Evolutionary conservation across 306 rosid genomes (phyloP).

Genomic region (Acacia melanoxylon): DNA sequence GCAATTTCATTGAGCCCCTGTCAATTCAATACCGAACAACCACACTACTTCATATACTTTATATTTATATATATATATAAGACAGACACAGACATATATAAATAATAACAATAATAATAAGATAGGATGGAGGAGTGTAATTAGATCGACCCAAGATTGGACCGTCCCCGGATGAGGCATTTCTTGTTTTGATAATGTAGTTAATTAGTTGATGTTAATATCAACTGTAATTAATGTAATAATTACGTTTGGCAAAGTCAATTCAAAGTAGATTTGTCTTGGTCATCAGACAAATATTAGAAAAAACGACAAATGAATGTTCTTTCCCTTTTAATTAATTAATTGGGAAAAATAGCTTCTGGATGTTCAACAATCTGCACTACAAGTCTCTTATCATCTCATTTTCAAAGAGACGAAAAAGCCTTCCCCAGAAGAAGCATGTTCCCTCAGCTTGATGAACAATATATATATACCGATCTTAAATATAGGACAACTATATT

Average conservation of each 20-base stretch:
- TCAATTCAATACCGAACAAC: not conserved
- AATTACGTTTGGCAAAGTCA: not conserved
- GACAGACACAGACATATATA: not conserved
- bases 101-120: not conserved
- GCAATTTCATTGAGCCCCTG: not conserved
- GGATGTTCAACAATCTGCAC: not conserved
- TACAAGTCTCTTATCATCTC: not conserved
- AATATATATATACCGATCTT: too few species aligned
- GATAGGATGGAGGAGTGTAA: not conserved
- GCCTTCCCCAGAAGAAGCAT: slow-evolving; percentile 11
- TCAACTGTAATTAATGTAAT: not conserved
- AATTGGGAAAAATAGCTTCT: not conserved
- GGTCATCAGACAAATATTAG: not conserved
- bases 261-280: not conserved
- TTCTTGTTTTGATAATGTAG: not conserved
- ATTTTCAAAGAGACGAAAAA: not conserved
- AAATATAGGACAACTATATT: too few species aligned
- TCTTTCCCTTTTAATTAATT: not conserved
- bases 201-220: not conserved
- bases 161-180: not conserved
- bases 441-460: not conserved
- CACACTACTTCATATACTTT: not conserved
- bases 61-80: too few species aligned
- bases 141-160: not conserved
- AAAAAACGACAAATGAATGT: not conserved